Evolutionary conservation across 352 stramenopile genomes (phyloP), one percentile per base, ranked within the genome.

Genomic region (Globisporangium uncinulatum): DNA sequence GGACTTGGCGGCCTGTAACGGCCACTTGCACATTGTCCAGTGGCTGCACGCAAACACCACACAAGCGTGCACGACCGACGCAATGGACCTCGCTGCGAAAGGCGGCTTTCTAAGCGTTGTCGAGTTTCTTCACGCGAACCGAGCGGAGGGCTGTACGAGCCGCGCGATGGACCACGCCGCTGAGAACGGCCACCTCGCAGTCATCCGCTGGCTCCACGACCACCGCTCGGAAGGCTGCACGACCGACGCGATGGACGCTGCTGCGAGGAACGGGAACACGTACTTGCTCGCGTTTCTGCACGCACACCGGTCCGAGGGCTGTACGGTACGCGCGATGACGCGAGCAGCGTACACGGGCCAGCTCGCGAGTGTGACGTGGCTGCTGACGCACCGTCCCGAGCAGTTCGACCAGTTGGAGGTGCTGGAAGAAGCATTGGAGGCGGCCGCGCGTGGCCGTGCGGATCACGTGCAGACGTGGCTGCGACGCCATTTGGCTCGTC

Each of bases 1-100:
- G 51, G 75, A 87, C 65, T 59, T 74, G n/a, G 77, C 82, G 10
- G 79, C 82, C 0, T 73, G 63, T 34, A 73, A 79, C 20, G 74
- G 74, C 8, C 70, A 85, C 57, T 46, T 83, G 36, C 37, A 64
- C 2, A 59, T 85, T 14, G 62, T 87, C 1, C 44, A 63, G 48
- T 87, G 73, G 60, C 44, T 87, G 1, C 69, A 86, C 51, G 21
- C 42, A 5, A 53, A 83, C 44, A 72, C 70, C 10, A 45, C 13
- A 6, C 69, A 63, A 20, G 66, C 67, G 1, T 83, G 75, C 46
- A 78, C 65, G 0, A 76, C 70, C 9, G 62, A 71, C 19, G 63
- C 69, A 2, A 77, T 85, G 58, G 66, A 74, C 36, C 57, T 73
- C 8, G 73, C 70, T 4, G 68, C 73, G 11, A 73, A 75, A 46